Base-by-base conservation (phyloP, 148 eudicot species). In the Rhododendron vialii region DNA sequence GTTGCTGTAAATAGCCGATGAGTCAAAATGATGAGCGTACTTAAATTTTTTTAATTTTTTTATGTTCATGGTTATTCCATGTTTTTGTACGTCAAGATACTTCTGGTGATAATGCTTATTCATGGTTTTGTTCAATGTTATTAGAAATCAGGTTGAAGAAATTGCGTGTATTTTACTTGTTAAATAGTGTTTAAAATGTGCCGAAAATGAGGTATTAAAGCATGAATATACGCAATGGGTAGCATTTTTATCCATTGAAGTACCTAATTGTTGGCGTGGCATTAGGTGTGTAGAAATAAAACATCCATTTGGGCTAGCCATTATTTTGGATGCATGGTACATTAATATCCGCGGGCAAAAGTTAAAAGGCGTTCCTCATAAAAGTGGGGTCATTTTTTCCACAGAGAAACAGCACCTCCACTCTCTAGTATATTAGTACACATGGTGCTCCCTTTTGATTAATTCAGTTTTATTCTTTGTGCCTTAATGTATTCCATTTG, bases 1-100 rank as follows among this genome's bases (percentile, higher is more conserved):
- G 92, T 93, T 74, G 85, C 81, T 82, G 45, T 82, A 43, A 87
- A 84, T 71, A 43, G 81, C 24, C 83, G 59, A 55, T 88, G 80
- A 83, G 30, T 75, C 24, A 9, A 41, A 73, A 71, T 30, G 28
- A 13, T 12, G 20, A 28, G 36, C 22, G 2, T 71, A 14, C 38
- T 71, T 30, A 2, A 28, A 15, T 1, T 4, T 14, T 4, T 1
- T 71, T 71, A 11, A 12, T 67, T 26, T 67, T 12, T 67, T 26
- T 67, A n/a, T 65, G 1, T 67, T 67, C 35, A 26, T 67, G 74
- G 35, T 26, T 67, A 26, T 67, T 67, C 33, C 33, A 67, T 67
- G 74, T 26, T 67, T 65, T 26, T 26, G 14, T 26, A 9, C 2
- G 13, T 24, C 71, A 10, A 9, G 4, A 59, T n/a, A 63, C n/a